phyloP scores from a whole-genome alignment of 345 rosid genomes.

The Eucalyptus grandis region DNA sequence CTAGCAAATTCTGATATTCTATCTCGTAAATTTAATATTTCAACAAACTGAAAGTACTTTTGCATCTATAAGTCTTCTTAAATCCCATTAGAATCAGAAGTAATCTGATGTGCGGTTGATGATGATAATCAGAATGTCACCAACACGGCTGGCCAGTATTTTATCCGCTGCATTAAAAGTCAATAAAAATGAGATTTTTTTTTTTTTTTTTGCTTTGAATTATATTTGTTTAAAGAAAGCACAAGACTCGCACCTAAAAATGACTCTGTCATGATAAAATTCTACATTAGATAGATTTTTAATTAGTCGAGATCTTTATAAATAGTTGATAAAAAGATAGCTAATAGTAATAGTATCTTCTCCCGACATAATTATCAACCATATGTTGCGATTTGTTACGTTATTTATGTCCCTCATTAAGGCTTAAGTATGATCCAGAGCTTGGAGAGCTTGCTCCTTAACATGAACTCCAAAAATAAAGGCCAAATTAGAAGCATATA shows the following conservation, averaged over 20 bases:
- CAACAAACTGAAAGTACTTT: constrained; percentile 30
- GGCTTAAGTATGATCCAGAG: not conserved
- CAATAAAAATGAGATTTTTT: not conserved
- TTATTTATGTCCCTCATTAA: not conserved
- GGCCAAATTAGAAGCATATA: not conserved
- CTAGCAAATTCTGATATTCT: not conserved
- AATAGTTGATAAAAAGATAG: not conserved
- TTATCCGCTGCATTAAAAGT: not conserved
- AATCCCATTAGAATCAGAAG: not conserved
- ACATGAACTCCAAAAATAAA: fast-evolving
- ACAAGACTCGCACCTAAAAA: fast-evolving
- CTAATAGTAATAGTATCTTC: not conserved
- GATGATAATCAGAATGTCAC: fast-evolving
- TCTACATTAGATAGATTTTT: too few species aligned
- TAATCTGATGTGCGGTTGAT: fast-evolving
- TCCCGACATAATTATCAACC: not conserved
- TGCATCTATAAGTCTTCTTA: not conserved
- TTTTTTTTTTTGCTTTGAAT: not conserved
- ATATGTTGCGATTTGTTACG: not conserved
- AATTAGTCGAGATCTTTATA: not conserved
- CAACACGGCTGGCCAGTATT: fast-evolving
- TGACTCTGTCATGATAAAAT: not conserved
- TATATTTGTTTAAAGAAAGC: not conserved
- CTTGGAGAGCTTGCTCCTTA: not conserved
- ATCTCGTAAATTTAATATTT: constrained; percentile 14